Evolutionary conservation across 768 basidiomycete species (phyloP), one percentile per base, ranked within the genome.

Genomic region (Stropharia rugosoannulata): DNA sequence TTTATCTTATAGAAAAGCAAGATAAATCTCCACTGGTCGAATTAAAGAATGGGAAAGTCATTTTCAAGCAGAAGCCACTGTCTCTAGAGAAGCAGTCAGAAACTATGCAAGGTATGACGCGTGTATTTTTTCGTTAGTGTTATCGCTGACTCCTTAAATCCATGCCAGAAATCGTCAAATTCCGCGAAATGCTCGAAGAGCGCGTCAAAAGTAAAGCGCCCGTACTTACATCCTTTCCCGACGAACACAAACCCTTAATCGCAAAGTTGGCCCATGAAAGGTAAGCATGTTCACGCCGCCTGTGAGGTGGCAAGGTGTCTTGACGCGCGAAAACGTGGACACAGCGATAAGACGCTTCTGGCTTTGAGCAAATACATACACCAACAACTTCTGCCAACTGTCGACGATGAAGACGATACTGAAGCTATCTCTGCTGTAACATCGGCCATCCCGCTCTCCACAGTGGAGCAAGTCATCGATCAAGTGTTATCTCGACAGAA

Each of bases 231-330:
- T 66, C 64, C 5, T 80, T 94, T 48, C 87, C 93, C 0, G 80
- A 86, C 4, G 82, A 88, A 57, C 79, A 93, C 66, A 78, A 73
- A 59, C 83, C 90, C 1, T 72, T 95, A 22, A 82, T 96, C 61
- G 93, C 85, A 5, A 93, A 94, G 68, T 70, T 94, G 39, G 83
- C 83, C 0, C 89, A 93, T 60, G 94, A 96, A 73, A 94, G 93
- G 94, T 93, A 48, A 51, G 75, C 53, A 46, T 52, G 25, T 3
- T 51, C 19, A 13, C 18, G 25, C 9, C 6, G 29, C 29, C 39
- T 38, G 50, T 55, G 54, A 55, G 37, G 54, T 58, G 55, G 55
- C 52, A 51, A 32, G 8, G 29, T 51, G 12, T 22, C n/a, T n/a
- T n/a, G 10, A 45, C 44, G 38, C 13, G 12, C 16, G 19, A n/a